Conservation (phyloP, 352 stramenopile species). For the Globisporangium yorkense region DNA sequence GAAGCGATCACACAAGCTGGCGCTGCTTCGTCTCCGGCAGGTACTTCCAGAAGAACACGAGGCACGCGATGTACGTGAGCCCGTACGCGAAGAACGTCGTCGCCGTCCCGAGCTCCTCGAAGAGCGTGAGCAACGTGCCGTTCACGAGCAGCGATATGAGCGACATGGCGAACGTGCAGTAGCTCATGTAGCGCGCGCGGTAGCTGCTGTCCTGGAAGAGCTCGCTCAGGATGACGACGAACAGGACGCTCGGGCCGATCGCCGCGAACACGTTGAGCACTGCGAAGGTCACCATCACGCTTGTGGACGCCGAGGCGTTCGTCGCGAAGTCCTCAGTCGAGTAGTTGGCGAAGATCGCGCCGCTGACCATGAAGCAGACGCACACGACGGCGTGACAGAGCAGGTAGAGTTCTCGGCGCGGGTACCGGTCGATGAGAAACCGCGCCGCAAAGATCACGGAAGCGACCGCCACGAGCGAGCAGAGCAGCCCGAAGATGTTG, state of each 20-base stretch:
- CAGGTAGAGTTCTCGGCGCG: constrained; percentile 67
- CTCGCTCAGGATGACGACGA: constrained; percentile 82
- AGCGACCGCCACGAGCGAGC: constrained; percentile 53
- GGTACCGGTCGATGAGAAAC: constrained; percentile 65
- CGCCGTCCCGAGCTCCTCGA: constrained; percentile 56
- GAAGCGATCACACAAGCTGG: constrained; percentile 36
- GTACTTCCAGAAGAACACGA: constrained; percentile 61
- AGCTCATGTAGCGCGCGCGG: constrained; percentile 82
- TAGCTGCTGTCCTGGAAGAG: constrained; percentile 81
- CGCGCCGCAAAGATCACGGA: constrained; percentile 62
- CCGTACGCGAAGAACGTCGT: constrained; percentile 68
- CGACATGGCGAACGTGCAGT: constrained; percentile 87
- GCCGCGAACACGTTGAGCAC: constrained; percentile 73
- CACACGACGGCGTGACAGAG: constrained; percentile 65
- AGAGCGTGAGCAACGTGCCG: constrained; percentile 72
- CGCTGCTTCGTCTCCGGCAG: constrained; percentile 78
- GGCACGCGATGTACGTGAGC: constrained; percentile 56
- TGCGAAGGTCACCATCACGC: constrained; percentile 61
- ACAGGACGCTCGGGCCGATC: constrained; percentile 71
- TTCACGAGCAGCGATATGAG: constrained; percentile 82
- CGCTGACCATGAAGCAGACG: constrained; percentile 56
- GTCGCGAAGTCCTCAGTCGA: constrained; percentile 55
- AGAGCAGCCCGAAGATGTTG: constrained; percentile 75
- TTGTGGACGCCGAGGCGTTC: constrained; percentile 32
- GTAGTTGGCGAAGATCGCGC: constrained; percentile 61